These are phyloP conservation scores for Cryptosporidium parvum DNA, from an alignment of 169 alveolate genomes.

Conservation along the genomic window DNA sequence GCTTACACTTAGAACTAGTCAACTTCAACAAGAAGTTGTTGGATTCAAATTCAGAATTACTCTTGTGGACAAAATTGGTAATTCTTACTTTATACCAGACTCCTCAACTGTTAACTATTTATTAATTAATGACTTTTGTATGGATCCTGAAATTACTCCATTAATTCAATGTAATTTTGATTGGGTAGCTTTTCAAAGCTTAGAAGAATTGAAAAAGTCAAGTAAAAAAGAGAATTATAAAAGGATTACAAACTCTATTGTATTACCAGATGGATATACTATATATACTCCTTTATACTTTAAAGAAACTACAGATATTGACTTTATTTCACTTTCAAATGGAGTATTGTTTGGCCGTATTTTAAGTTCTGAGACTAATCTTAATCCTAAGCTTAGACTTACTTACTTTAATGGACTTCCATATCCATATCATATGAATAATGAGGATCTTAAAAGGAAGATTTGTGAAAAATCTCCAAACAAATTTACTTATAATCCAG, in stretches of 20 bases:
- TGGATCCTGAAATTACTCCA: constrained; percentile 50
- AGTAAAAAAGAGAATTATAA: background rate
- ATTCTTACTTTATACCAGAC: constrained; percentile 19
- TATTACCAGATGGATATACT: constrained; percentile 3
- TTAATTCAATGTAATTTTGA: constrained; percentile 38
- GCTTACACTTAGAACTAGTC: constrained; percentile 14
- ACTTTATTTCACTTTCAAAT: constrained; percentile 5
- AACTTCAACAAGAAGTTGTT: background rate
- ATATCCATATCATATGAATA: background rate
- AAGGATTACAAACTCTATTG: background rate
- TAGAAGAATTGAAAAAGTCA: background rate
- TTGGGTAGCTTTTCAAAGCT: background rate
- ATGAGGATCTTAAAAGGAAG: constrained; percentile 3
- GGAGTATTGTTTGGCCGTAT: constrained; percentile 42
- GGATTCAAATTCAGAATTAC: background rate
- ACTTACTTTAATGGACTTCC: constrained; percentile 35
- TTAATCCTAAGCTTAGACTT: background rate
- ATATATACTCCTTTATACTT: constrained; percentile 44
- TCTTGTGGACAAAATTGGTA: constrained; percentile 20
- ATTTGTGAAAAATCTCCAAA: constrained; percentile 5
- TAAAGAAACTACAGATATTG: background rate
- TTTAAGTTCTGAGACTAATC: background rate
- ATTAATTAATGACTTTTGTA: constrained; percentile 57
- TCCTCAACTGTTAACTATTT: constrained; percentile 21
- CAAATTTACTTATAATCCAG: constrained; percentile 7